These are phyloP conservation scores for Prunus armeniaca DNA, from an alignment of 306 rosid species.

Conservation along the genomic window DNA sequence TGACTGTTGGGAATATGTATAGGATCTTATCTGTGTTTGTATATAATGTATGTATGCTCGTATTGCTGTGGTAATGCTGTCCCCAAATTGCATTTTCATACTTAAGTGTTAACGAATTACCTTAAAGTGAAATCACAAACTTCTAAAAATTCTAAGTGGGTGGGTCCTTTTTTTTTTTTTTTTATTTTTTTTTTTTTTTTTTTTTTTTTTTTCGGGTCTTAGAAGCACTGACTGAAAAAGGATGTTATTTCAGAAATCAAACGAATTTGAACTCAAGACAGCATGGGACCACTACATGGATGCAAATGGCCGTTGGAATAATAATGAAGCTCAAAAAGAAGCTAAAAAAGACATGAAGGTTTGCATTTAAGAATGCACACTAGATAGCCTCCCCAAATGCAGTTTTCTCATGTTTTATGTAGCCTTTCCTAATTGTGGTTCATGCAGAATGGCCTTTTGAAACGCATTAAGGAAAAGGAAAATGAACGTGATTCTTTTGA, in stretches of 20 bases:
- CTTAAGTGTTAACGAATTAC: neutral
- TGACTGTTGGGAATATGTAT: no score
- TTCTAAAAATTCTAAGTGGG: no score
- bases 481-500: conserved; percentile 55
- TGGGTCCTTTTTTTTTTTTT: neutral
- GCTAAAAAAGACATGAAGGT: conserved; percentile 70
- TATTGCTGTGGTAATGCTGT: neutral
- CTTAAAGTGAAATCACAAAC: neutral
- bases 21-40: neutral
- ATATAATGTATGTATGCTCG: neutral
- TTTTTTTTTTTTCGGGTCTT: neutral
- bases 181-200: neutral
- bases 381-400: conserved; percentile 12
- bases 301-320: conserved; percentile 66
- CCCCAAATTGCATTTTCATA: neutral
- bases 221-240: conserved; percentile 6
- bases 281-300: conserved; percentile 65
- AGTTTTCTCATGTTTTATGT: conserved; percentile 14
- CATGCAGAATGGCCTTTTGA: conserved; percentile 60
- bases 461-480: conserved; percentile 69
- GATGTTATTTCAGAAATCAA: conserved; percentile 49
- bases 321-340: conserved; percentile 54
- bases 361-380: conserved; percentile 21
- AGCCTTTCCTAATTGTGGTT: conserved; percentile 26
- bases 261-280: conserved; percentile 56